Conservation (phyloP, 2,329 filamentous ascomycete genomes). For the Plenodomus lindquistii region DNA sequence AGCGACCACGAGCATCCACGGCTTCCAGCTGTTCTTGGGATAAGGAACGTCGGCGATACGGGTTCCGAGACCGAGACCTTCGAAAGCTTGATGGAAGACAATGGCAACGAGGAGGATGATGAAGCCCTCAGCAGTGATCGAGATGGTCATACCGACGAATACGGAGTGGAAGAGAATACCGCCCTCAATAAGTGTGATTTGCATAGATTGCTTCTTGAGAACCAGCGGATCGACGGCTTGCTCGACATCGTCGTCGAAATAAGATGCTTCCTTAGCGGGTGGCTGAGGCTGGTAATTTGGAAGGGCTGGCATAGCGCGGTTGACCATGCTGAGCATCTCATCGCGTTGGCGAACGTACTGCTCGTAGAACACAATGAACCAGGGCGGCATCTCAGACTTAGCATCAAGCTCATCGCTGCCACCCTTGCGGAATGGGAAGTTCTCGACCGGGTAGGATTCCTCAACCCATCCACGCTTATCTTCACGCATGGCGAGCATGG, state of each 20-base stretch:
- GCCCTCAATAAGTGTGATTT: constrained; percentile 57
- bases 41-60: constrained; percentile 64
- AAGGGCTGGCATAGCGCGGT: constrained; percentile 39
- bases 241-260: constrained; percentile 44
- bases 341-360: constrained; percentile 65
- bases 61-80: constrained; percentile 65
- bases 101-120: constrained; percentile 62
- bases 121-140: constrained; percentile 62
- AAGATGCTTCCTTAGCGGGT: constrained; percentile 32
- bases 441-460: constrained; percentile 31
- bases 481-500: constrained; percentile 36
- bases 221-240: constrained; percentile 43
- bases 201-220: constrained; percentile 44
- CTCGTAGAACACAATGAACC: constrained; percentile 67
- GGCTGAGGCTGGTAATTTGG: constrained; percentile 36
- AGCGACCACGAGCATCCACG: constrained; percentile 64
- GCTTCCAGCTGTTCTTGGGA: constrained; percentile 58
- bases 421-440: constrained; percentile 36
- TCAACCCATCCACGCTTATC: constrained; percentile 43
- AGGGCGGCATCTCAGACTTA: constrained; percentile 59
- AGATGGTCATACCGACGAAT: constrained; percentile 66
- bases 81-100: constrained; percentile 67
- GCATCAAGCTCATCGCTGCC: constrained; percentile 32
- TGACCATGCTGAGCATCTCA: constrained; percentile 61
- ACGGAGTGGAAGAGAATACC: constrained; percentile 67